phyloP scores from a whole-genome alignment of 768 basidiomycete genomes.

The Lentinula raphanica region DNA sequence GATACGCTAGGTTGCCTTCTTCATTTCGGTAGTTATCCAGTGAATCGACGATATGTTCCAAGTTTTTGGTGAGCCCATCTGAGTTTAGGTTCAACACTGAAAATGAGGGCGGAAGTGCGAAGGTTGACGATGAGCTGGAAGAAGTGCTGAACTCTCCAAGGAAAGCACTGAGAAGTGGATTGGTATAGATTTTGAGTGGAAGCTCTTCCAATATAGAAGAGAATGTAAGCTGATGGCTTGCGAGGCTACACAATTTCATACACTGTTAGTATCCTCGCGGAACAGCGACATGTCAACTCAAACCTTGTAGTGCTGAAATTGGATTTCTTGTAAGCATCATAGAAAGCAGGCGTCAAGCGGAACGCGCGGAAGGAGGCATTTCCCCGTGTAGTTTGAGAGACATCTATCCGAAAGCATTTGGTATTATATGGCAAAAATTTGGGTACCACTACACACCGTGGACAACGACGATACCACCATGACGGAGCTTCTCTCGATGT shows the following conservation, averaged over 20 bases:
- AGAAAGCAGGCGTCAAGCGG: conserved; percentile 71
- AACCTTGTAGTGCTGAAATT: conserved; percentile 87
- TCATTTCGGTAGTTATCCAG: conserved; percentile 85
- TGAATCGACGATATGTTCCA: conserved; percentile 82
- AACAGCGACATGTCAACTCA: conserved; percentile 15
- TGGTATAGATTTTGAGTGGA: conserved; percentile 79
- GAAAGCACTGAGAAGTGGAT: conserved; percentile 76
- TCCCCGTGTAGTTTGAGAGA: conserved; percentile 73
- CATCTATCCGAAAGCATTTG: conserved; percentile 40
- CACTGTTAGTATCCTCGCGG: not conserved
- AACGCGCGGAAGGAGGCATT: conserved; percentile 89
- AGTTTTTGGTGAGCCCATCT: conserved; percentile 62
- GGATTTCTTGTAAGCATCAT: conserved; percentile 74
- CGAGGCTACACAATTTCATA: conserved; percentile 49
- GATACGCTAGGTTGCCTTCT: conserved; percentile 87
- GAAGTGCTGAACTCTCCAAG: conserved; percentile 53
- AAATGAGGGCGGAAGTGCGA: conserved; percentile 56
- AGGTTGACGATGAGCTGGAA: conserved; percentile 29
- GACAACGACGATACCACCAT: conserved; percentile 80
- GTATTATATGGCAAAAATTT: not conserved
- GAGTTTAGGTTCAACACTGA: conserved; percentile 67
- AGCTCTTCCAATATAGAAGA: conserved; percentile 83
- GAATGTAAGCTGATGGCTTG: conserved; percentile 77
- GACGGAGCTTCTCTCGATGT: conserved; percentile 79
- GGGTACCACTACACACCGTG: conserved; percentile 52